These are phyloP conservation scores for Cercospora sojina DNA, from an alignment of 2,329 filamentous ascomycete species.

Conservation along the genomic window DNA sequence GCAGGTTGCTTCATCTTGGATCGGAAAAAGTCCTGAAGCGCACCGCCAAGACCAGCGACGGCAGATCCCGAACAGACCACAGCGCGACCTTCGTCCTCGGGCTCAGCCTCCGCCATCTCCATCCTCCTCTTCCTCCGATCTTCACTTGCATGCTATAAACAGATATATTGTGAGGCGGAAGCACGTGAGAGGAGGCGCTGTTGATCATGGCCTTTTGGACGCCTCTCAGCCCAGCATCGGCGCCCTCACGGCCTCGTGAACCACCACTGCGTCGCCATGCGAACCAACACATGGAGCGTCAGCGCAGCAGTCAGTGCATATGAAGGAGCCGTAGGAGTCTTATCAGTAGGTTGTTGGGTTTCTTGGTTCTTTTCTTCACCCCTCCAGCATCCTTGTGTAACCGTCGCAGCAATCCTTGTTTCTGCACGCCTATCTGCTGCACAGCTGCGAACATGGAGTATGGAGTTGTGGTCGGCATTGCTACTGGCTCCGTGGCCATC, in stretches of 20 bases:
- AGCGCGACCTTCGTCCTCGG: not conserved
- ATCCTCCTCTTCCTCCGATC: constrained; percentile 4
- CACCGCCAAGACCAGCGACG: not conserved
- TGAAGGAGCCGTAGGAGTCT: constrained; percentile 1
- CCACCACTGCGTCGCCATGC: constrained; percentile 1
- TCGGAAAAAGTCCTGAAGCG: not conserved
- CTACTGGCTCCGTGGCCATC: constrained; percentile 8
- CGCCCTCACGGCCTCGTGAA: not conserved
- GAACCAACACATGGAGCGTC: not conserved
- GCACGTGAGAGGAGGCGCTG: constrained; percentile 10
- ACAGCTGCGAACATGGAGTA: constrained; percentile 4
- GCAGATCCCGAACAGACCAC: not conserved
- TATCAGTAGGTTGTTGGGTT: not conserved
- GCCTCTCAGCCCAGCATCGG: constrained; percentile 10
- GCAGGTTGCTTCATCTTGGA: not conserved
- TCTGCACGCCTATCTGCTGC: not conserved
- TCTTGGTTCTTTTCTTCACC: constrained; percentile 1
- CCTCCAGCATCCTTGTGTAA: constrained; percentile 5
- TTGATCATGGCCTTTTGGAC: constrained; percentile 1
- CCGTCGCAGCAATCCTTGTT: not conserved
- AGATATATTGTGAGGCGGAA: constrained; percentile 6
- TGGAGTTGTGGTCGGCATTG: constrained; percentile 6
- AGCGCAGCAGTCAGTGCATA: constrained; percentile 4
- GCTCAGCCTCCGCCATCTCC: constrained; percentile 7
- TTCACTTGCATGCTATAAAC: constrained; percentile 4